Conservation (phyloP, 495 filamentous ascomycete genomes). For the Podospora anserina region DNA sequence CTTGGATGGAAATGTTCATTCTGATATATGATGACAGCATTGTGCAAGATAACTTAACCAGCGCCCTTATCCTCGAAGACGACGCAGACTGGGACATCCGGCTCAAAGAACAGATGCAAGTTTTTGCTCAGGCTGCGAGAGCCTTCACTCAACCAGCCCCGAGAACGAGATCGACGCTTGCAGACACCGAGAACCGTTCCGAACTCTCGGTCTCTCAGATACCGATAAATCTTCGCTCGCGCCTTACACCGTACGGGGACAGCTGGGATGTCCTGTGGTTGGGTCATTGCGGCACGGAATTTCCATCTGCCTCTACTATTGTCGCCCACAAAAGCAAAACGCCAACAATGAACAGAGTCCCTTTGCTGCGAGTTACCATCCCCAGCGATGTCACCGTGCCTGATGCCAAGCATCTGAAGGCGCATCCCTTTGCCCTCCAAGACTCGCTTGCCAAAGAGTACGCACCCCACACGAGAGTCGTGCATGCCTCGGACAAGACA, state of each 20-base stretch:
- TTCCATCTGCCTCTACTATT: conserved; percentile 27
- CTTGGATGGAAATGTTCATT: no score
- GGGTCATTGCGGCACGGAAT: conserved; percentile 47
- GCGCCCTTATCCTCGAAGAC: conserved; percentile 49
- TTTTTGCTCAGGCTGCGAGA: conserved; percentile 36
- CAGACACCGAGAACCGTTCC: conserved; percentile 5
- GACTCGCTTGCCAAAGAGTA: conserved; percentile 39
- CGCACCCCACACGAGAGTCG: conserved; percentile 43
- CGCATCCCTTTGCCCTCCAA: conserved; percentile 44
- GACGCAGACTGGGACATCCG: conserved; percentile 52
- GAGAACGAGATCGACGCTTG: no score
- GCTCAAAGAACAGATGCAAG: conserved; percentile 42
- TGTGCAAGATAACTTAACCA: conserved; percentile 35
- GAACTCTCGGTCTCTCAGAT: conserved; percentile 7
- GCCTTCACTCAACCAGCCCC: conserved; percentile 28
- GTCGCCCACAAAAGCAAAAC: neutral
- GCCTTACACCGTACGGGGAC: conserved; percentile 38
- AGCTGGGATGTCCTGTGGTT: conserved; percentile 53
- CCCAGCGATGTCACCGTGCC: conserved; percentile 42
- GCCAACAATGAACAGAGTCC: neutral
- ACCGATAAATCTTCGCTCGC: conserved; percentile 3
- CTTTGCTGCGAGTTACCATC: conserved; percentile 34
- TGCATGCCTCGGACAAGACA: conserved; percentile 40
- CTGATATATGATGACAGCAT: conserved; percentile 21
- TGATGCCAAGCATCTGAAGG: conserved; percentile 36